phyloP scores from a whole-genome alignment of 1,139 yeast genomes.

The Suhomyces bokatorum region DNA sequence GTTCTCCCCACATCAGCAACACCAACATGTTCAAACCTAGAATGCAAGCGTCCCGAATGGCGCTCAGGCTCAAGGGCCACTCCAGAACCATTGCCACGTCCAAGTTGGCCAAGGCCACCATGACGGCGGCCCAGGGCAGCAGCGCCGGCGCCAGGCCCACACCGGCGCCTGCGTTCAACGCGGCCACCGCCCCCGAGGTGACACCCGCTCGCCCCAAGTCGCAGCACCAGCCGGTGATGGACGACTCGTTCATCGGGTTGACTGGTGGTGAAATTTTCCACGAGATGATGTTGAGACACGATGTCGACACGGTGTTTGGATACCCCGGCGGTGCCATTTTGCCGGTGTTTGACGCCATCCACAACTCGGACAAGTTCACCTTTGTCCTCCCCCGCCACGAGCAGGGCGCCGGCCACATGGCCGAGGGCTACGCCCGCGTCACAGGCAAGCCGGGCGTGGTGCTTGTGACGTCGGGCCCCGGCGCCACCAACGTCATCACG shows the following conservation, averaged over 20 bases:
- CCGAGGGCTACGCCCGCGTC: slow-evolving; percentile 97
- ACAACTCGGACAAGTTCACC: slow-evolving; percentile 83
- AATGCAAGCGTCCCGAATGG: slow-evolving; percentile 12
- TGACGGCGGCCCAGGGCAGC: slow-evolving; percentile 23
- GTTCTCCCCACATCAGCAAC: too few relatives aligned
- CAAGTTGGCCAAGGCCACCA: slow-evolving; percentile 37
- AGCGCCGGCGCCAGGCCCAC: slow-evolving; percentile 27
- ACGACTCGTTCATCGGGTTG: slow-evolving; percentile 86
- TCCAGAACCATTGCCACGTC: slow-evolving; percentile 36
- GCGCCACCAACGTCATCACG: slow-evolving; percentile 96
- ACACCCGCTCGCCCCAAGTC: slow-evolving; percentile 19
- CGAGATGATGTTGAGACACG: slow-evolving; percentile 97
- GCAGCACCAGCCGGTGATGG: slow-evolving; percentile 46
- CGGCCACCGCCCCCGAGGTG: slow-evolving; percentile 6
- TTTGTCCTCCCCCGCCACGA: slow-evolving; percentile 95
- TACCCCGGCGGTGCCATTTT: slow-evolving; percentile 98
- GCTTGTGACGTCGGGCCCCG: slow-evolving; percentile 96
- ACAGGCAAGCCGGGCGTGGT: slow-evolving; percentile 98
- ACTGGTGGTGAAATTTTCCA: slow-evolving; percentile 98
- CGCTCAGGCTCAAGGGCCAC: slow-evolving; percentile 12
- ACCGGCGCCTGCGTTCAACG: slow-evolving; percentile 29
- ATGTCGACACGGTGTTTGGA: slow-evolving; percentile 92
- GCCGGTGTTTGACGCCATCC: slow-evolving; percentile 96
- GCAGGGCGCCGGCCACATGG: slow-evolving; percentile 99
- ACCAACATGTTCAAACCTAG: slow-evolving; percentile 11